Base-by-base conservation (phyloP, 495 filamentous ascomycete genomes). In the Rostrohypoxylon terebratum region DNA sequence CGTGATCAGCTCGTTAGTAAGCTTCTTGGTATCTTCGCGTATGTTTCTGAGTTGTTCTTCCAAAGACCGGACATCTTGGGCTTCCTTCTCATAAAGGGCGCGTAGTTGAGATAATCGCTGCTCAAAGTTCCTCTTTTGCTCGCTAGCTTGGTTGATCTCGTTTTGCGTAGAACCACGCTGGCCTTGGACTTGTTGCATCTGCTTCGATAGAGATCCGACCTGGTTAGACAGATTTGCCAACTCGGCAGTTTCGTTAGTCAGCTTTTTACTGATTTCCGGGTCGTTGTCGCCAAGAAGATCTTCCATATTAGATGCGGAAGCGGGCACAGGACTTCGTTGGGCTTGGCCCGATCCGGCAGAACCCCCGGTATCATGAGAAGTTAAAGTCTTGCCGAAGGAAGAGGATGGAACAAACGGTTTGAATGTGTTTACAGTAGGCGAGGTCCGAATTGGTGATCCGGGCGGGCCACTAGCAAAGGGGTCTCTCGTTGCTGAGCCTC, bases 191-290 rank as follows among this genome's bases (percentile, higher is more conserved):
- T 93, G 93, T 78, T 96, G 92, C 87, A 97, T 97, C 83, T 99
- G 94, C 78, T 92, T 96, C 1, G 94, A 89, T 63, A 99, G 81
- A 6, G 90, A 93, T 5, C 93, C 90, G 63, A 99, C 92, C 78
- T 98, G 95, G 78, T 97, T 98, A 5, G 94, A 97, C 61, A 99
- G 81, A 75, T 99, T 99, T 31, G 94, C 96, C n/a, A 98, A 85
- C 75, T 99, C 96, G 1, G 91, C 90, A 4, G 94, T 96, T 79
- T 99, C 96, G 65, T 89, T 90, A 0, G 90, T 94, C 51, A 98
- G 81, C 75, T 91, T 95, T 77, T 92, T 96, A 77, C 89, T 94
- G 54, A 94, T 87, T 77, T 97, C 94, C 3, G 93, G 93, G 66
- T 98, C 96, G 63, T 91, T 91, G 69, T 97, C 96, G 20, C 96